These are phyloP conservation scores for Ceratocystis destructans DNA, from an alignment of 2,329 filamentous ascomycete species.

Conservation along the genomic window DNA sequence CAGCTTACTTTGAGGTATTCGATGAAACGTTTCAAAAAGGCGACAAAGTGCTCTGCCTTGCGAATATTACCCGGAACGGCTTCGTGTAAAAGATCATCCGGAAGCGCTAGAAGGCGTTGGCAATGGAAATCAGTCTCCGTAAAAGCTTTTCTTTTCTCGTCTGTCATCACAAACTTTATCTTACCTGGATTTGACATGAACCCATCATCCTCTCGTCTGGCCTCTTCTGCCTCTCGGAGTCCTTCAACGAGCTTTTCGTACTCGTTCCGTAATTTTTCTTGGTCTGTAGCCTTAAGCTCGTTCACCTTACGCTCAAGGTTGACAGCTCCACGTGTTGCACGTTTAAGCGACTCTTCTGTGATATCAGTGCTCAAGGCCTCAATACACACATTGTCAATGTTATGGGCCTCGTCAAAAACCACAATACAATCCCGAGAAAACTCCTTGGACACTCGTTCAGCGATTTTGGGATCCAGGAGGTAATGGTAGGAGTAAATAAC, in stretches of 20 bases:
- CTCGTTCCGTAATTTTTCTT: slow-evolving; percentile 85
- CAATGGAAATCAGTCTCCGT: not conserved
- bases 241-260: slow-evolving; percentile 93
- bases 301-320: slow-evolving; percentile 83
- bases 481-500: slow-evolving; percentile 99
- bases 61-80: slow-evolving; percentile 94
- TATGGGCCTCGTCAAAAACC: slow-evolving; percentile 97
- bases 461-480: slow-evolving; percentile 92
- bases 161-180: not conserved
- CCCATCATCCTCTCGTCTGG: slow-evolving; percentile 64
- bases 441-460: slow-evolving; percentile 85
- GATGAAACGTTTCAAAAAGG: slow-evolving; percentile 90
- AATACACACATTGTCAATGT: slow-evolving; percentile 99
- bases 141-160: not conserved
- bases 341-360: slow-evolving; percentile 84
- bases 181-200: slow-evolving; percentile 84
- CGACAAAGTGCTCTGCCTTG: slow-evolving; percentile 86
- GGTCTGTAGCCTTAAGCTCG: slow-evolving; percentile 92
- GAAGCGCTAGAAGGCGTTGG: slow-evolving; percentile 43
- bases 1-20: slow-evolving; percentile 67
- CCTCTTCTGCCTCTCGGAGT: slow-evolving; percentile 73
- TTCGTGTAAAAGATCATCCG: slow-evolving; percentile 87
- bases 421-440: slow-evolving; percentile 97
- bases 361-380: slow-evolving; percentile 94
- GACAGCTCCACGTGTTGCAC: slow-evolving; percentile 76